Evolutionary conservation across 2,329 filamentous ascomycete genomes (phyloP), one percentile per base, ranked within the genome.

Genomic region (Trichoderma sp.): DNA sequence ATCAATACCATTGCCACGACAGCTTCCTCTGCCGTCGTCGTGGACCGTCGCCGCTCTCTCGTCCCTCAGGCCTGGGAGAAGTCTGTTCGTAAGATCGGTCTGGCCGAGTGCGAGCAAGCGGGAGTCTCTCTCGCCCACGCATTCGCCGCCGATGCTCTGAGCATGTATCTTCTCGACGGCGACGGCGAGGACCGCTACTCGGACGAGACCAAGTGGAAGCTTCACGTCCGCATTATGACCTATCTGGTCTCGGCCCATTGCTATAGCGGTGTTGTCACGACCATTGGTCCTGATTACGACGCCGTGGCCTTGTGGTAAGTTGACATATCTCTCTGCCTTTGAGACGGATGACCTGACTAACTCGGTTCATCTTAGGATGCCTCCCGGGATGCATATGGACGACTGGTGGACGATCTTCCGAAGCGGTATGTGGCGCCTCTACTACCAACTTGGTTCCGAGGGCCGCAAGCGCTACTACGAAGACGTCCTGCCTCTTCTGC

Each of bases 281-380:
- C 91, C 70, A 89, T 93, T 73, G 93, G 93, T 20, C 87, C 90
- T 6, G 88, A 94, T 78, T 93, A 92, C 78, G 93, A 93, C 75
- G 91, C 89, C 74, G 90, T 96, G 69, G 92, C 92, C 71, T 84
- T 96, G 67, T 96, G 93, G 93, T 94, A 84, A 79, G 88, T 85
- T 39, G 3, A 26, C 1, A 1, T 3, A 12, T 15, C 39, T 43
- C n/a, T 53, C 15, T n/a, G n/a, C n/a, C n/a, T n/a, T n/a, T n/a
- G n/a, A n/a, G n/a, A n/a, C n/a, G n/a, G n/a, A n/a, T n/a, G n/a
- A n/a, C n/a, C n/a, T n/a, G n/a, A n/a, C n/a, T n/a, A n/a, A n/a
- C n/a, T n/a, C n/a, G n/a, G n/a, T n/a, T 50, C 13, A 20, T 20
- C 3, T 6, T 3, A 59, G 64, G 71, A 62, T 64, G 71, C 66